Evolutionary conservation across 2,329 filamentous ascomycete genomes (phyloP).

Genomic region (Herpotrichia juniperi): DNA sequence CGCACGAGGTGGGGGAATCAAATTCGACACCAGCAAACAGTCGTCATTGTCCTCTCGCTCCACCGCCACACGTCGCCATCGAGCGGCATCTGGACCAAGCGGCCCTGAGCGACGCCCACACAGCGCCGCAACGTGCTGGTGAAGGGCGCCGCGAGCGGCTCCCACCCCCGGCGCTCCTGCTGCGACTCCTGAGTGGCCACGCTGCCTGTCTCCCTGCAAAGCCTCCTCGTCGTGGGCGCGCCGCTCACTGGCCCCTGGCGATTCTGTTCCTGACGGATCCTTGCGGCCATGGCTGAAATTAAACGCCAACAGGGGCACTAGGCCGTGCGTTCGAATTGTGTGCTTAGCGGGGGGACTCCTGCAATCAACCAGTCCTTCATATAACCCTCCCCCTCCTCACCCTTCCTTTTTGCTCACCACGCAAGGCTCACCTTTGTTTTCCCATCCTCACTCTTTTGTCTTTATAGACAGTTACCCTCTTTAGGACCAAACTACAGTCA

Average conservation of each 20-base stretch:
- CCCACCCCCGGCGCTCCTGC: slow-evolving; percentile 15
- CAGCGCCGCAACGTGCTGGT: slow-evolving; percentile 10
- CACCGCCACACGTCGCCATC: background rate
- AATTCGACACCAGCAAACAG: background rate
- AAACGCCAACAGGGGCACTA: slow-evolving; percentile 39
- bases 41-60: background rate
- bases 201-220: slow-evolving; percentile 20
- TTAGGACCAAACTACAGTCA: slow-evolving; percentile 43
- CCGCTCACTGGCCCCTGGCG: slow-evolving; percentile 31
- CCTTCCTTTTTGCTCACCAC: slow-evolving; percentile 27
- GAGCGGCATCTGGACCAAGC: background rate
- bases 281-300: slow-evolving; percentile 40
- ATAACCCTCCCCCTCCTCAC: slow-evolving; percentile 31
- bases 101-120: slow-evolving; percentile 1
- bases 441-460: slow-evolving; percentile 42
- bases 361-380: slow-evolving; percentile 37
- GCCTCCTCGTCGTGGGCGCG: slow-evolving; percentile 22
- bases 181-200: slow-evolving; percentile 25
- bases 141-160: slow-evolving; percentile 27
- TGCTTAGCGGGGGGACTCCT: slow-evolving; percentile 32
- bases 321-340: slow-evolving; percentile 21
- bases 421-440: slow-evolving; percentile 43
- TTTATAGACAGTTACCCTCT: slow-evolving; percentile 41
- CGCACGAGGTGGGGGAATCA: background rate
- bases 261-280: slow-evolving; percentile 7